phyloP scores from a whole-genome alignment of 1,139 yeast genomes.

The Scheffersomyces parashehatae region DNA sequence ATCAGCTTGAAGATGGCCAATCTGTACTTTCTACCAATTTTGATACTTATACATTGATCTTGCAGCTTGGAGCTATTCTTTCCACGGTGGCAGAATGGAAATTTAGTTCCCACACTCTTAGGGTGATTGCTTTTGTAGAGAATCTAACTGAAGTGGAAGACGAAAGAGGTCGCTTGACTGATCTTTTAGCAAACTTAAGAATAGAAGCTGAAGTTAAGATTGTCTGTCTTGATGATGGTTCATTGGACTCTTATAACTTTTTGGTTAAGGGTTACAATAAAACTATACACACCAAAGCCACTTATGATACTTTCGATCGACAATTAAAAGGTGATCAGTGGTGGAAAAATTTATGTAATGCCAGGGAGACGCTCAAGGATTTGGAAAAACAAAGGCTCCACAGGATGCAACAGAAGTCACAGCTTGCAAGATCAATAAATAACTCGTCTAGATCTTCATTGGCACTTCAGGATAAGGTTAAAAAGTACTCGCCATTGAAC shows the following conservation, averaged over 20 bases:
- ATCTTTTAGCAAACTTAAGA: slow-evolving; percentile 70
- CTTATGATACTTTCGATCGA: slow-evolving; percentile 34
- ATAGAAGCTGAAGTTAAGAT: slow-evolving; percentile 79
- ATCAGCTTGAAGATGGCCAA: slow-evolving; percentile 63
- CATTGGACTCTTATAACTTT: slow-evolving; percentile 67
- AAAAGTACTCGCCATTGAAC: slow-evolving; percentile 27
- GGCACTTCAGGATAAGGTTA: slow-evolving; percentile 7
- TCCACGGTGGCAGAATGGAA: slow-evolving; percentile 95
- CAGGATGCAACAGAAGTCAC: slow-evolving; percentile 7
- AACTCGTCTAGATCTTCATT: background rate
- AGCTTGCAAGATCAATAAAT: slow-evolving; percentile 3
- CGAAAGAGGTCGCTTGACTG: slow-evolving; percentile 61
- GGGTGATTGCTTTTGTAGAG: slow-evolving; percentile 92
- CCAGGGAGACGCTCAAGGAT: slow-evolving; percentile 47
- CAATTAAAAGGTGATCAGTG: slow-evolving; percentile 45
- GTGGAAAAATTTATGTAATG: slow-evolving; percentile 68
- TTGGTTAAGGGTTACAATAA: slow-evolving; percentile 64
- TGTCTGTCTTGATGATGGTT: slow-evolving; percentile 62
- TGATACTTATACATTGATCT: slow-evolving; percentile 89
- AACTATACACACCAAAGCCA: slow-evolving; percentile 24
- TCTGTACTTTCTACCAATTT: slow-evolving; percentile 82
- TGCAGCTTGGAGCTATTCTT: slow-evolving; percentile 89
- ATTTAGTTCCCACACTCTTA: slow-evolving; percentile 57
- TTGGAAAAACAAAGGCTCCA: slow-evolving; percentile 29
- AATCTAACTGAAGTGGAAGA: slow-evolving; percentile 64